Evolutionary conservation across 2,329 filamentous ascomycete species (phyloP).

Genomic region (Fusarium sp.): DNA sequence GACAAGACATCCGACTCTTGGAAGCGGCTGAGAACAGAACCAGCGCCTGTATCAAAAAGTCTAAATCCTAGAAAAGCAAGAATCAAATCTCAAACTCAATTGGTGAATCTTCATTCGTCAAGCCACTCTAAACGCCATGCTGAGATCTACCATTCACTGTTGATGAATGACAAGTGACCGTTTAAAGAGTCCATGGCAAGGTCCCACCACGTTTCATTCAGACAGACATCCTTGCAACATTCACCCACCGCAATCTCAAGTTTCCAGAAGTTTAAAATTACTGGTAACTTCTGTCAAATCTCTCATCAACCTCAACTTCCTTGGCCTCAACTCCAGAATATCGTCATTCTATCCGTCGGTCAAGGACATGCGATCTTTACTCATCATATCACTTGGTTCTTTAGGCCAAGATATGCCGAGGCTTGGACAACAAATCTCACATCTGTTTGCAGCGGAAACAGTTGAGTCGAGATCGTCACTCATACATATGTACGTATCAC

Average conservation of each 20-base stretch:
- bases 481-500: background rate
- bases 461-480: conserved; percentile 3
- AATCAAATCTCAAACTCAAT: background rate
- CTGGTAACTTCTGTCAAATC: conserved; percentile 1
- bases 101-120: conserved; percentile 7
- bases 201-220: conserved; percentile 38
- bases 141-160: conserved; percentile 25
- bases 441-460: conserved; percentile 7
- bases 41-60: background rate
- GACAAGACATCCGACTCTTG: background rate
- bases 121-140: conserved; percentile 9
- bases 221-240: conserved; percentile 18
- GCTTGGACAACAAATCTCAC: background rate
- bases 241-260: conserved; percentile 23
- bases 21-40: background rate
- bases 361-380: conserved; percentile 1
- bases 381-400: background rate
- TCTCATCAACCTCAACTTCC: conserved; percentile 1
- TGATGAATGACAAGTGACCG: conserved; percentile 33
- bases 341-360: background rate
- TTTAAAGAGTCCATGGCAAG: conserved; percentile 15
- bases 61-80: background rate
- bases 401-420: background rate
- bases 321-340: conserved; percentile 14
- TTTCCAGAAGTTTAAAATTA: conserved; percentile 25